These are phyloP conservation scores for Raffaelea ambrosiae DNA, from an alignment of 2,329 filamentous ascomycete species.

Conservation along the genomic window DNA sequence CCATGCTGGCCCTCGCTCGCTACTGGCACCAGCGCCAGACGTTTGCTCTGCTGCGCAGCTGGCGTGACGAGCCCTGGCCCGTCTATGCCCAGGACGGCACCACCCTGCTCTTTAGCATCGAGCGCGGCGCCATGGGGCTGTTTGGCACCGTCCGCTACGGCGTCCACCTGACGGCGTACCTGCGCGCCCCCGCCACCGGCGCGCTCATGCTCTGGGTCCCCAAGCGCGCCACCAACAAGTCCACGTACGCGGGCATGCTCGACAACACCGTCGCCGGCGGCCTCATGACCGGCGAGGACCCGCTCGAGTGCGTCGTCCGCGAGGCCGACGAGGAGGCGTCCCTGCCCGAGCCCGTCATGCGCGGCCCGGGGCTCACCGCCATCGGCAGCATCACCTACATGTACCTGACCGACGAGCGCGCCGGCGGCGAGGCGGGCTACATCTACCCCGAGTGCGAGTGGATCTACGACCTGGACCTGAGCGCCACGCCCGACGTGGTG, in stretches of 20 bases:
- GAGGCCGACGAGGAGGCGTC: conserved; percentile 88
- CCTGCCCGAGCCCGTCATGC: conserved; percentile 61
- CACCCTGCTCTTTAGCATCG: conserved; percentile 62
- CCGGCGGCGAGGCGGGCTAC: conserved; percentile 72
- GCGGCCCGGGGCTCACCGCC: conserved; percentile 41
- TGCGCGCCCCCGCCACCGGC: conserved; percentile 32
- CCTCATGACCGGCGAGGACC: conserved; percentile 70
- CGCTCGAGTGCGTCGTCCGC: conserved; percentile 73
- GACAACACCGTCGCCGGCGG: conserved; percentile 90
- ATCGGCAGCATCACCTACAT: conserved; percentile 76
- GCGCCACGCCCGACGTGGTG: conserved; percentile 42
- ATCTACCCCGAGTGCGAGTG: conserved; percentile 90
- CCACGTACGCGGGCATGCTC: conserved; percentile 84
- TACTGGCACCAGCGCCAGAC: conserved; percentile 62
- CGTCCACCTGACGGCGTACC: conserved; percentile 72
- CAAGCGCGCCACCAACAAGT: conserved; percentile 64
- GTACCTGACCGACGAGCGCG: conserved; percentile 64
- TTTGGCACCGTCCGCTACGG: conserved; percentile 73
- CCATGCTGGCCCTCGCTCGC: conserved; percentile 46
- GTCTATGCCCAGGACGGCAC: conserved; percentile 56
- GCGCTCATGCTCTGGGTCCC: conserved; percentile 75
- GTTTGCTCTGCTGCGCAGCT: conserved; percentile 68
- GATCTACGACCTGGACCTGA: conserved; percentile 79
- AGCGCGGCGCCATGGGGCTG: conserved; percentile 64
- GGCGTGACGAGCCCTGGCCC: conserved; percentile 74